These are phyloP conservation scores for Immersiporthe knoxdaviesiana DNA, from an alignment of 2,329 filamentous ascomycete genomes.

Conservation along the genomic window DNA sequence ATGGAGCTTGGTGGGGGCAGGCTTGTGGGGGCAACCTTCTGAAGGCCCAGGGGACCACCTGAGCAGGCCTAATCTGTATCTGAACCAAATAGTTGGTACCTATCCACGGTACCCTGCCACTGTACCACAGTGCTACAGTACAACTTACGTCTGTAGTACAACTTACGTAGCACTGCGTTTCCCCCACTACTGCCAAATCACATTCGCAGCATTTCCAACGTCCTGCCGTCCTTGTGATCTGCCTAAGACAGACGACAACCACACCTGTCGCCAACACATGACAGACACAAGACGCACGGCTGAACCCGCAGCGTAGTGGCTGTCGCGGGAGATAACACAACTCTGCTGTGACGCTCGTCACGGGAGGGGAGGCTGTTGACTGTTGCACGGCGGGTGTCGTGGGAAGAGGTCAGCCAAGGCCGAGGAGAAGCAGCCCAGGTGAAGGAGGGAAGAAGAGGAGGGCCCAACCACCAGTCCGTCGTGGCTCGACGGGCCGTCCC, in stretches of 20 bases:
- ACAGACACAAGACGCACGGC: not conserved
- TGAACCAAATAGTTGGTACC: not conserved
- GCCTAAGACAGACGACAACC: slow-evolving; percentile 4
- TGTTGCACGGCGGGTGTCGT: slow-evolving; percentile 1
- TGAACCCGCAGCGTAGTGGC: not conserved
- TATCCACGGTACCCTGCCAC: too few relatives aligned
- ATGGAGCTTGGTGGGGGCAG: not conserved
- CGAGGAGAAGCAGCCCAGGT: not conserved
- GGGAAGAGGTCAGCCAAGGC: not conserved
- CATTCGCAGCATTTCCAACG: slow-evolving; percentile 11
- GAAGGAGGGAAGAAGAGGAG: not conserved
- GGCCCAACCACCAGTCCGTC: not conserved
- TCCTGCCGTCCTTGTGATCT: slow-evolving; percentile 13
- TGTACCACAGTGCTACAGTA: too few relatives aligned
- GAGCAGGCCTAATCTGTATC: not conserved
- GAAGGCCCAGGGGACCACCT: not conserved
- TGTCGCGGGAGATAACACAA: not conserved
- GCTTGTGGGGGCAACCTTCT: not conserved
- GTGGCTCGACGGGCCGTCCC: not conserved
- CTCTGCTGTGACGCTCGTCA: not conserved
- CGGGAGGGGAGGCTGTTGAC: not conserved
- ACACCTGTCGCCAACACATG: slow-evolving; percentile 20
- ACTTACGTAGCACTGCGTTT: not conserved
- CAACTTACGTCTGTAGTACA: too few relatives aligned
- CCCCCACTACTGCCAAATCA: not conserved